A percentile compares a stretch with the other conserved stretches of the same genome.
These are phyloP conservation scores for Rasamsonia emersonii DNA, from an alignment of 2,329 filamentous ascomycete species.

Conservation along the genomic window DNA sequence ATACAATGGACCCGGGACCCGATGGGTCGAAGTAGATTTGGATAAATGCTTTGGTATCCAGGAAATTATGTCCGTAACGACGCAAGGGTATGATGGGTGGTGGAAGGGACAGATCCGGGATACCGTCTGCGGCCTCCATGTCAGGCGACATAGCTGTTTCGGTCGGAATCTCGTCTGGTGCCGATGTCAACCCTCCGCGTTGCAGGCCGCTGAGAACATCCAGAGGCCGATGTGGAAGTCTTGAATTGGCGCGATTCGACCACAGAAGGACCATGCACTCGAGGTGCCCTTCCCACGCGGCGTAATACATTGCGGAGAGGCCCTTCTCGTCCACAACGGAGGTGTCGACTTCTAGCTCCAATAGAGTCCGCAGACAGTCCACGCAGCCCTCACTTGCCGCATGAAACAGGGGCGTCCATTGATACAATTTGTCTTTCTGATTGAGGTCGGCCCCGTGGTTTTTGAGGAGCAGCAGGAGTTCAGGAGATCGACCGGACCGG, in stretches of 20 bases:
- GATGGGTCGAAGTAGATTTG: constrained; percentile 80
- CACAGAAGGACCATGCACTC: constrained; percentile 83
- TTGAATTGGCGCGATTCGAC: constrained; percentile 23
- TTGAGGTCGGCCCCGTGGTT: constrained; percentile 83
- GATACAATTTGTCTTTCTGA: constrained; percentile 89
- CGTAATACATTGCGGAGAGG: constrained; percentile 93
- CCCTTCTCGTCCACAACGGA: constrained; percentile 85
- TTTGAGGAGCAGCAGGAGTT: constrained; percentile 70
- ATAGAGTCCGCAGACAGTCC: constrained; percentile 70
- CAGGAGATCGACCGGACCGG: constrained; percentile 71
- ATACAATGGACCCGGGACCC: constrained; percentile 63
- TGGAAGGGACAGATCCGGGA: constrained; percentile 82
- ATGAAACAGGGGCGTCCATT: constrained; percentile 94
- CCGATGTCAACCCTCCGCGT: constrained; percentile 16
- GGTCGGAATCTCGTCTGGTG: constrained; percentile 18
- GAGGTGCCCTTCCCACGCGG: constrained; percentile 93
- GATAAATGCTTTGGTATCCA: constrained; percentile 94
- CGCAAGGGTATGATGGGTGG: constrained; percentile 92
- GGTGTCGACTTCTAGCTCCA: constrained; percentile 69
- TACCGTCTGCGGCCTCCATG: constrained; percentile 68
- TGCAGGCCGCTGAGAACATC: constrained; percentile 27
- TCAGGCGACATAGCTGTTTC: constrained; percentile 37
- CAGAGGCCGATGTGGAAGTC: constrained; percentile 20
- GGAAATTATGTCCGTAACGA: constrained; percentile 94
- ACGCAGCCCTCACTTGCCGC: constrained; percentile 95